Evolutionary conservation across 148 eudicot genomes (phyloP), one percentile per base, ranked within the genome.

Genomic region (Beta vulgaris): DNA sequence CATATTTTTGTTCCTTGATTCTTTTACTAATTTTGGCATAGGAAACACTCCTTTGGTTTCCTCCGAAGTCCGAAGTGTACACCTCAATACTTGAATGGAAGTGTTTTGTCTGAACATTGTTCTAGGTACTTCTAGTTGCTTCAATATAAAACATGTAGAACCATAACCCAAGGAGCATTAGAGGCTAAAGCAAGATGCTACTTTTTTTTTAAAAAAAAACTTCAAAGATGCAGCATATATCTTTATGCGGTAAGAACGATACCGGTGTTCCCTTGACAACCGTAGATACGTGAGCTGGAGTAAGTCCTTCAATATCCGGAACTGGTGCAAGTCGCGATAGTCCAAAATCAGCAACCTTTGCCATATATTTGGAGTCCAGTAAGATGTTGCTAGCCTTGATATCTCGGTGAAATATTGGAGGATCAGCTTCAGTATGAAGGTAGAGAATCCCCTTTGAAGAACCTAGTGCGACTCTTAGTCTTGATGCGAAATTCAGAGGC

Each of bases 341-440:
- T 80, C 98, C 98, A 79, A 93, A 93, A 82, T 93, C 98, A 79
- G 98, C 88, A 73, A 91, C 98, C 65, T 93, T 93, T 8, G 97
- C 95, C 49, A 54, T 88, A 42, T 80, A 80, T 23, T 79, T 86
- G 6, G 93, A 78, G 84, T 93, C 98, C 58, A 93, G 67, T 71
- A 93, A 74, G 74, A 93, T 93, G 83, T 93, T 93, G 78, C 77
- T 93, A 64, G 98, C 90, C 76, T 93, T 93, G 26, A 93, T 87
- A 82, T 93, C 98, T 6, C 98, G 88, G 77, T 93, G 98, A 66
- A 91, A 86, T 82, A 93, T 91, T 23, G 97, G 98, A 44, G 98
- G 97, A 82, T 93, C 84, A n/a, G 97, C 97, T 82, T 93, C 98
- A 0, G 91, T 79, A 71, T 93, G 97, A 29, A 93, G 90, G 84